A percentile compares a stretch with the other conserved stretches of the same genome.
phyloP scores from a whole-genome alignment of 192 early-diverging fungal genomes.

The Podila verticillata region DNA sequence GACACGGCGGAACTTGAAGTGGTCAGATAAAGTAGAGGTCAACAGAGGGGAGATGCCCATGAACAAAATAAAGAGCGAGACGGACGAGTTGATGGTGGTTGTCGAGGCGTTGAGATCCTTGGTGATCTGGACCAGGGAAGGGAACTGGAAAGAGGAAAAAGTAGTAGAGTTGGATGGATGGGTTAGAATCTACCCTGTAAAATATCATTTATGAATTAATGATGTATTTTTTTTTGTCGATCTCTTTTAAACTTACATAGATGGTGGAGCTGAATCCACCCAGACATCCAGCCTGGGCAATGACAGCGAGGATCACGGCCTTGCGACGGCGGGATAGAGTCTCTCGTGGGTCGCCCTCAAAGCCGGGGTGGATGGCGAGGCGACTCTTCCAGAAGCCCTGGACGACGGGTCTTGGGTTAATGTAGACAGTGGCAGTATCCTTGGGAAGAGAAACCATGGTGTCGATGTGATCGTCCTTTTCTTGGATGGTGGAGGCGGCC shows the following conservation, averaged over 20 bases:
- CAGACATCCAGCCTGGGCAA: conserved; percentile 41
- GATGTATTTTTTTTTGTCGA: background rate
- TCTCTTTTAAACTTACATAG: conserved; percentile 17
- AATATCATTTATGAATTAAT: background rate
- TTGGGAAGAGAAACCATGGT: background rate
- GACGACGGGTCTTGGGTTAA: background rate
- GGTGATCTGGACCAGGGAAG: conserved; percentile 49
- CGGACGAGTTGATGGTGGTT: conserved; percentile 50
- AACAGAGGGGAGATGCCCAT: conserved; percentile 61
- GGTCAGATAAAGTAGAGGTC: conserved; percentile 56
- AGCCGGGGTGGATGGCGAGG: conserved; percentile 13
- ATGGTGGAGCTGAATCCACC: conserved; percentile 47
- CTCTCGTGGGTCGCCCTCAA: conserved; percentile 31
- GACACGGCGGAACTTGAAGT: conserved; percentile 53
- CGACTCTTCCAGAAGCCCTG: conserved; percentile 33
- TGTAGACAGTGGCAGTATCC: background rate
- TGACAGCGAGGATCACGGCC: conserved; percentile 26
- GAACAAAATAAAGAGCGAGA: conserved; percentile 59
- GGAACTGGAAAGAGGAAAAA: conserved; percentile 20
- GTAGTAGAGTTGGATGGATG: background rate
- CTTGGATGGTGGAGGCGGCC: background rate
- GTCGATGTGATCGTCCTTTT: background rate
- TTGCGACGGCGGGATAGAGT: conserved; percentile 24
- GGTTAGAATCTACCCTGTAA: background rate
- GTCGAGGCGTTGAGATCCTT: conserved; percentile 48